Evolutionary conservation across 805 yeast species (phyloP), one percentile per base, ranked within the genome.

Genomic region (Saccharomycopsis fibuligera): DNA sequence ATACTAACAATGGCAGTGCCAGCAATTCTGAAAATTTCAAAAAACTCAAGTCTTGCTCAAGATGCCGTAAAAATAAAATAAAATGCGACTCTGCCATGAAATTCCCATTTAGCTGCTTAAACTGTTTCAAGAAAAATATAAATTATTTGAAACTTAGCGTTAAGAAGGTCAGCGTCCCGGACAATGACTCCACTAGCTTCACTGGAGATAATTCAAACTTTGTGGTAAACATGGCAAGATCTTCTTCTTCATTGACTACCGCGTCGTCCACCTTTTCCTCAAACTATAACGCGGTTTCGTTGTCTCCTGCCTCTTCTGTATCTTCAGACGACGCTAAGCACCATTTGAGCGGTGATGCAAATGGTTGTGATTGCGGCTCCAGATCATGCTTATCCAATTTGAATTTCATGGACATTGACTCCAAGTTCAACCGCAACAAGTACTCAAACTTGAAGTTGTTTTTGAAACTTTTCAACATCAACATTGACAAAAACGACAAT

Each of bases 11-110:
- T 10, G 16, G 22, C 12, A 22, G 42, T 21, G 31, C 30, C 22
- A 19, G 33, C 19, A 29, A 40, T 39, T 35, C 23, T 2, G 36
- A 30, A 19, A 36, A 50, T 23, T 39, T 47, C 21, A 53, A 53
- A 22, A 50, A 50, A 37, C 40, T 53, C 33, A 50, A 50, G 48
- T 53, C 56, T 5, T 53, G 56, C 37, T 47, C 48, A 4, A 44
- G 56, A 38, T 53, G 56, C 40, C 45, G 56, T 8, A 47, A 48
- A 16, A 53, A 53, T 24, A 53, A 53, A 30, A 48, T 53, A 16
- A 53, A 50, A 35, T 53, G 56, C 41, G 56, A 53, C 31, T 47
- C 52, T 14, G 27, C 51, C 21, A 24, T 33, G 16, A 53, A 53
- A 30, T 53, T 50, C 37, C 49, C 50, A 3, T 53, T 50, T 27